Base-by-base conservation (phyloP, 2,329 filamentous ascomycete genomes). In the Chrysosphaeria jannelii region DNA sequence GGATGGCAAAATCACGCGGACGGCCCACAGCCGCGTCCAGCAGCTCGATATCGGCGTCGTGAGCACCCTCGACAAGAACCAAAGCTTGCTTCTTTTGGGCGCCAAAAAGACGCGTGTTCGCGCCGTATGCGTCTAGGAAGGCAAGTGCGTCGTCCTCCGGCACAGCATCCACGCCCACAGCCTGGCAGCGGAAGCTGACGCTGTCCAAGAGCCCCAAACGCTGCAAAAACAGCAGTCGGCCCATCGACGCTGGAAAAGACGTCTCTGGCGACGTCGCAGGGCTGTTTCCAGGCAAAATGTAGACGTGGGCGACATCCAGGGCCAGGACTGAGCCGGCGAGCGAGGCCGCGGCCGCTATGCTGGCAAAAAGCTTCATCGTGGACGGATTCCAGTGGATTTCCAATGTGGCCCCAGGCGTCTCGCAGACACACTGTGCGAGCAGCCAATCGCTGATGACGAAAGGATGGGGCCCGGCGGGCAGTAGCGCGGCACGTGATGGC, bases 121-220 rank as follows among this genome's bases (percentile, higher is more conserved):
- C 58, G 30, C 62, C 65, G 39, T 61, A 70, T 23, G 45, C 44
- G 35, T 62, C 59, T 35, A 76, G 46, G 32, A 58, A 44, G 23
- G 48, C 44, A 19, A 72, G 41, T 6, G 56, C 51, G 18, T 43
- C 42, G 20, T 57, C 49, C n/a, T n/a, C n/a, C n/a, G n/a, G n/a
- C n/a, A n/a, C n/a, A n/a, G n/a, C n/a, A n/a, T n/a, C n/a, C n/a
- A n/a, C n/a, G n/a, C n/a, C n/a, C n/a, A n/a, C n/a, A n/a, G n/a
- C n/a, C n/a, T 18, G 44, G 49, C 24, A 51, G 44, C 33, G 48
- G 32, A 46, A 48, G 31, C 50, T 48, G 30, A 47, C 53, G 35
- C 48, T 48, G 34, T 47, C 44, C 16, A 45, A 39, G 26, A 46
- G 43, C 10, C 47, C 47, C 27, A 62, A 41, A 24, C 61, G 53